phyloP scores from a whole-genome alignment of 139 green algal species.

The Picochlorum sp. region DNA sequence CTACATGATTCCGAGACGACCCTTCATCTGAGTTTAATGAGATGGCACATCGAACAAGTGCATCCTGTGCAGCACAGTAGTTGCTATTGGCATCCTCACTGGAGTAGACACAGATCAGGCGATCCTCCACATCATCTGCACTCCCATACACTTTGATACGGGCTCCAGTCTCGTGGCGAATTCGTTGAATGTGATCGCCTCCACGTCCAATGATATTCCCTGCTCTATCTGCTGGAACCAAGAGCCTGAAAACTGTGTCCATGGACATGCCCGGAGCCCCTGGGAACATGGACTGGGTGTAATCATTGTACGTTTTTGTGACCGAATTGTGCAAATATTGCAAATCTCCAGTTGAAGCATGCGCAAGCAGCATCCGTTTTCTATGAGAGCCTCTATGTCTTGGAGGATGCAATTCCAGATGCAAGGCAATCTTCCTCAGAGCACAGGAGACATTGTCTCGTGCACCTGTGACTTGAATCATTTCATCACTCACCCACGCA shows the following conservation, averaged over 20 bases:
- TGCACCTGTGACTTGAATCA: slow-evolving; percentile 16
- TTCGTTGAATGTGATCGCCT: slow-evolving; percentile 23
- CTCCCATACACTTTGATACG: slow-evolving; percentile 23
- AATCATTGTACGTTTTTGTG: slow-evolving; percentile 3
- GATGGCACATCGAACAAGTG: slow-evolving; percentile 27
- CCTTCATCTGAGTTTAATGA: slow-evolving; percentile 16
- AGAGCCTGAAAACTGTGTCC: slow-evolving; percentile 25
- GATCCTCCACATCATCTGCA: slow-evolving; percentile 19
- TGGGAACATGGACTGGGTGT: neutral
- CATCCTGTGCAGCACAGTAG: slow-evolving; percentile 36
- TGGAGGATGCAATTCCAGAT: slow-evolving; percentile 19
- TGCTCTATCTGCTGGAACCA: slow-evolving; percentile 15
- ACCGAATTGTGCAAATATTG: slow-evolving; percentile 2
- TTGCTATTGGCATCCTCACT: slow-evolving; percentile 22
- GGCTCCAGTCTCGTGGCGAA: slow-evolving; percentile 27
- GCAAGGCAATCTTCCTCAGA: slow-evolving; percentile 19
- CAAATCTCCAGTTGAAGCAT: slow-evolving; percentile 10
- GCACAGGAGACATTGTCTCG: slow-evolving; percentile 3
- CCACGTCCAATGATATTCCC: slow-evolving; percentile 28
- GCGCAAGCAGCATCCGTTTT: neutral
- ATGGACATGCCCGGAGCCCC: neutral
- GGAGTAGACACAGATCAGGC: slow-evolving; percentile 24
- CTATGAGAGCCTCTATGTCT: neutral
- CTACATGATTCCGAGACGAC: neutral
- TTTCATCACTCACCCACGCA: slow-evolving; percentile 26